phyloP scores from a whole-genome alignment of 2,329 filamentous ascomycete genomes.

The Diaporthe velutina region DNA sequence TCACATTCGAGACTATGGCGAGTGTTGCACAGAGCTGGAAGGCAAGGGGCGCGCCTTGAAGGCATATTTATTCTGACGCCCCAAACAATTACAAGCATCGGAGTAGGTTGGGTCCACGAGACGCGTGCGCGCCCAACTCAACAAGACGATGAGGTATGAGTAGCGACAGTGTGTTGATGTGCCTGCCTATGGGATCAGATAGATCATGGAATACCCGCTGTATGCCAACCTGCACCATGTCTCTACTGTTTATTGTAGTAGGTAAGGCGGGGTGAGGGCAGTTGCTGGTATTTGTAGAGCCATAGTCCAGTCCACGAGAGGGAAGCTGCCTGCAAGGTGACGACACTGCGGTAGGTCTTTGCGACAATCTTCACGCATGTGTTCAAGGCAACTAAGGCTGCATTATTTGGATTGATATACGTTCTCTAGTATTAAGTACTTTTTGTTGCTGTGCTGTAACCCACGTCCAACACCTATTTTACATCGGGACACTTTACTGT shows the following conservation, averaged over 20 bases:
- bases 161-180: not conserved
- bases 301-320: not conserved
- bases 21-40: conserved; percentile 12
- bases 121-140: not conserved
- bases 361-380: not conserved
- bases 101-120: not conserved
- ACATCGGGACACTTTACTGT: not conserved
- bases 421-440: not conserved
- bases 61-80: not conserved
- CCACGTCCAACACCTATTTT: not conserved
- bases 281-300: not conserved
- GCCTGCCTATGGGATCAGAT: not conserved
- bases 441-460: not conserved
- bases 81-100: not conserved
- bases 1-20: conserved; percentile 14
- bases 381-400: not conserved
- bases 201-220: not conserved
- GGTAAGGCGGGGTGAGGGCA: not conserved
- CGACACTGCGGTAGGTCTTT: not conserved
- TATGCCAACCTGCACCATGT: not conserved
- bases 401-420: not conserved
- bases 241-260: not conserved
- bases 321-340: not conserved
- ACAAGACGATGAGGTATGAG: not conserved
- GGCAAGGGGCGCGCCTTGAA: not conserved